These are phyloP conservation scores for Botryotinia calthae DNA, from an alignment of 2,329 filamentous ascomycete species.

Conservation along the genomic window DNA sequence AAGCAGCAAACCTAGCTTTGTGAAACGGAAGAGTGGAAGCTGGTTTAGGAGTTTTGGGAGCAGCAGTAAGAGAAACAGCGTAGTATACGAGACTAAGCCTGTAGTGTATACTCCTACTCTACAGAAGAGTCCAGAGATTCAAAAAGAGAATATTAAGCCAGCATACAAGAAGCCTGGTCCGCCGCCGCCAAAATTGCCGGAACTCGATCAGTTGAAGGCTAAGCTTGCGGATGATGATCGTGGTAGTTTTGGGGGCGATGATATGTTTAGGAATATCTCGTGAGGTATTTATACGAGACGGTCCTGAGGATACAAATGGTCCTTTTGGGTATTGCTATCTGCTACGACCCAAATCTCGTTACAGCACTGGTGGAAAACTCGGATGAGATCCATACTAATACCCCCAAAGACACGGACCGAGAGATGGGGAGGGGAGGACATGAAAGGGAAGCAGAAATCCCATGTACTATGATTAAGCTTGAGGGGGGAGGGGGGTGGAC, in stretches of 20 bases:
- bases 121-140: constrained; percentile 25
- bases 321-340: constrained; percentile 8
- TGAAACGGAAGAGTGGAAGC: constrained; percentile 34
- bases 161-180: constrained; percentile 27
- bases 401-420: background rate
- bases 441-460: constrained; percentile 28
- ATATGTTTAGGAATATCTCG: constrained; percentile 42
- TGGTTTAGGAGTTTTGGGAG: constrained; percentile 37
- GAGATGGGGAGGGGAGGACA: constrained; percentile 12
- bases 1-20: constrained; percentile 27
- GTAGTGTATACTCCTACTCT: constrained; percentile 9
- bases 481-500: constrained; percentile 25
- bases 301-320: constrained; percentile 28
- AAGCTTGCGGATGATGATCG: constrained; percentile 35
- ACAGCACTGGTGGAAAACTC: constrained; percentile 18
- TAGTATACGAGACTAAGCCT: constrained; percentile 24
- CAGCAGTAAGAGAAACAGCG: constrained; percentile 31
- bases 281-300: constrained; percentile 25
- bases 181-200: constrained; percentile 39
- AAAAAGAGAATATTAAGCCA: constrained; percentile 25
- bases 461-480: constrained; percentile 27
- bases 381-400: background rate
- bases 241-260: constrained; percentile 36
- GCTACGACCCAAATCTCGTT: constrained; percentile 20
- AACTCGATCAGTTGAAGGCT: constrained; percentile 38